Evolutionary conservation across 345 rosid species (phyloP), one percentile per base, ranked within the genome.

Genomic region (Alliaria petiolata): DNA sequence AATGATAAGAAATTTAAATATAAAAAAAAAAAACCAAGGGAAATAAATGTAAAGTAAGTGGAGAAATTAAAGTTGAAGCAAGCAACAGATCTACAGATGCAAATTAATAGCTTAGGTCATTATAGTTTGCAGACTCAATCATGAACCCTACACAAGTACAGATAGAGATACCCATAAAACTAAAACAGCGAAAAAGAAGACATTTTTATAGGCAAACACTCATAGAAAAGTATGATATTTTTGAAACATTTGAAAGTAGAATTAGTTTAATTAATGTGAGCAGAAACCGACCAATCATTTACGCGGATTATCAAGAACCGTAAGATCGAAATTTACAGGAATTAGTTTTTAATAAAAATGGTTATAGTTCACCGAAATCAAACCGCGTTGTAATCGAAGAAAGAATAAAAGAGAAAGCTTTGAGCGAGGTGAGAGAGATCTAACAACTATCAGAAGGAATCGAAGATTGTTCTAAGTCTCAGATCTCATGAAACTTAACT

Each of bases 91-190:
- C 76, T 64, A 64, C 6, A 47, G 52, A 63, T 0, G 33, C 50
- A 26, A 42, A 55, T 63, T 14, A 64, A 54, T 33, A 59, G 68
- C 61, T 57, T 40, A 52, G 68, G 62, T 25, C 53, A 38, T 56
- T n/a, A n/a, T n/a, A n/a, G n/a, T n/a, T n/a, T 39, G 72, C 25
- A 65, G 62, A 49, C 36, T 49, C 49, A 67, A 75, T 60, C 63
- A 75, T 60, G 73, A 74, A 74, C 62, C 62, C 73, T 67, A 40
- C 34, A 51, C 26, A 25, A 67, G 68, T 66, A 74, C 62, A 74
- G 55, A 67, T 12, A 59, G 44, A 47, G 40, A 64, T 52, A 54
- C 16, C 25, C 5, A 65, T 45, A 13, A 28, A 61, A 42, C 19
- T 59, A 67, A n/a, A 31, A 58, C 67, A 74, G 39, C 61, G 2